Base-by-base conservation (phyloP, 345 rosid species). In the Salix brachista region DNA sequence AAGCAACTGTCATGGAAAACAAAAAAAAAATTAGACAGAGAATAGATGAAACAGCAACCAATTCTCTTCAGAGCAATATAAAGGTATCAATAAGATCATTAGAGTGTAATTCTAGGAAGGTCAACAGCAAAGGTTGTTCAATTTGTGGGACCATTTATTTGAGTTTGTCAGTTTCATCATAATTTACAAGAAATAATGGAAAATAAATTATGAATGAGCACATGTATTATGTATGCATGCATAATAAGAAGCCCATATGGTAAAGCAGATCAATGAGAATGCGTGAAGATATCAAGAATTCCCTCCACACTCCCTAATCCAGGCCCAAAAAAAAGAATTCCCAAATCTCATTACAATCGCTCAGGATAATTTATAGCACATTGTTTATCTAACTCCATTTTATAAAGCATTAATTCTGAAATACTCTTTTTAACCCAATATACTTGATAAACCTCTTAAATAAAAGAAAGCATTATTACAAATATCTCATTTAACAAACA, bases 1-100 rank as follows among this genome's bases (percentile, higher is more conserved):
- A 92, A 81, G 86, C 99, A 96, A 81, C 99, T 96, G 88, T 32
- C 46, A 80, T 34, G 36, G 67, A 77, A 79, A 81, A 71, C 4
- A 81, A 79, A 64, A 65, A 7, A 70, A 58, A 44, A 2, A 61
- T 81, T 67, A 76, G 80, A 74, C 3, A 44, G 52, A 79, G 62
- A 58, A 78, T 39, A 39, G 72, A 69, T 25, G n/a, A 52, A 71
- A 56, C 6, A 23, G 8, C 52, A 81, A 60, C 17, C 67, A 39
- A 67, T 23, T 32, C 41, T 56, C 54, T 66, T 61, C 39, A 50
- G 42, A 60, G 56, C 48, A 67, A 26, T 34, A 75, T 34, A 34
- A 75, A 36, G 26, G 25, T 34, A 54, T 50, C 13, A 46, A 23
- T 9, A 25, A 66, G 61, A 74, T 67, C 16, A 50, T 65, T 56